Percentiles rank a stretch among this genome's conserved stretches.
These are phyloP conservation scores for Salvia rosmarinus DNA, from an alignment of 257 asterid species.

Conservation along the genomic window DNA sequence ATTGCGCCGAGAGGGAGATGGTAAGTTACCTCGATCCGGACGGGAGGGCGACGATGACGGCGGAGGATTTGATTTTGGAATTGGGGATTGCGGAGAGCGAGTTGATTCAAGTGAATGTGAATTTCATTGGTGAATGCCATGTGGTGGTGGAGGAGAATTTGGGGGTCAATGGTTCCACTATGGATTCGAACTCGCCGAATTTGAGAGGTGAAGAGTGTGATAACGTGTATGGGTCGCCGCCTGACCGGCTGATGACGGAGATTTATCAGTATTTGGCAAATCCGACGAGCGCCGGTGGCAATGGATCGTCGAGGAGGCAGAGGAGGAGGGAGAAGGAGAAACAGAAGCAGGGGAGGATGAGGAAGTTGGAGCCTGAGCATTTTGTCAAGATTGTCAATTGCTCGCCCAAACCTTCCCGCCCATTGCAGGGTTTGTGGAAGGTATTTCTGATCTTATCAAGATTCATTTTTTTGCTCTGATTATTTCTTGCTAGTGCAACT, in stretches of 20 bases:
- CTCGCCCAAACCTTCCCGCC: constrained; percentile 67
- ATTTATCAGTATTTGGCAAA: constrained; percentile 87
- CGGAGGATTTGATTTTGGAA: constrained; percentile 51
- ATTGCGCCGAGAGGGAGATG: constrained; percentile 53
- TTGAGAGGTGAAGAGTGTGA: constrained; percentile 57
- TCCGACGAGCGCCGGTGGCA: constrained; percentile 73
- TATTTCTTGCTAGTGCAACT: neutral
- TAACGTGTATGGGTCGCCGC: constrained; percentile 68
- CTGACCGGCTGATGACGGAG: constrained; percentile 66
- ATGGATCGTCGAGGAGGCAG: constrained; percentile 82
- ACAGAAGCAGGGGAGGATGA: constrained; percentile 59
- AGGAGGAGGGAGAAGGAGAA: constrained; percentile 81
- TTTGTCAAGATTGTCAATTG: constrained; percentile 72
- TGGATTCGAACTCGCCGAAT: constrained; percentile 46
- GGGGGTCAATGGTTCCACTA: constrained; percentile 34
- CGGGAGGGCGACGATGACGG: constrained; percentile 51
- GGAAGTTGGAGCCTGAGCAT: constrained; percentile 74
- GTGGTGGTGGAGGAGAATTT: constrained; percentile 72
- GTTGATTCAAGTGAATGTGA: constrained; percentile 66
- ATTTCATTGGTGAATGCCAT: constrained; percentile 63
- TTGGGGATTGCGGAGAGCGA: constrained; percentile 45
- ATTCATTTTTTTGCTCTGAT: neutral
- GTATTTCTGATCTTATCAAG: constrained; percentile 37
- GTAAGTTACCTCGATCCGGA: constrained; percentile 70
- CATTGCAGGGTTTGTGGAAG: constrained; percentile 98